These are phyloP conservation scores for Agaricus sinodeliciosus DNA, from an alignment of 768 basidiomycete species.

Conservation along the genomic window DNA sequence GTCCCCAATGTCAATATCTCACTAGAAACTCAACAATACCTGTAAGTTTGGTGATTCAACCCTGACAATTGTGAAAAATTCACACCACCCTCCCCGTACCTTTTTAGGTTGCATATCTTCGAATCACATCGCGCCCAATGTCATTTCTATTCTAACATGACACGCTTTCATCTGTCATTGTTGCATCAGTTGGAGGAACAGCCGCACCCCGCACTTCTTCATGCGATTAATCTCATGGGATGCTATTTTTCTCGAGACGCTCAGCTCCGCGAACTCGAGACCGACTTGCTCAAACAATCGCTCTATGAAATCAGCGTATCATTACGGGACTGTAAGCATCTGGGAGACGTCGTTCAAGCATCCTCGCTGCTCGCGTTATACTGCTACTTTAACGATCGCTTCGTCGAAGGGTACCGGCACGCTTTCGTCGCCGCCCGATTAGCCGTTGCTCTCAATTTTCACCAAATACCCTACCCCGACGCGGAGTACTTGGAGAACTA, in stretches of 20 bases:
- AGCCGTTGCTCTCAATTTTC: slow-evolving; percentile 52
- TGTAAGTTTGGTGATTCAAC: slow-evolving; percentile 22
- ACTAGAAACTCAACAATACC: slow-evolving; percentile 26
- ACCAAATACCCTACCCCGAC: slow-evolving; percentile 36
- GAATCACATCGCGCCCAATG: slow-evolving; percentile 53
- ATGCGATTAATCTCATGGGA: slow-evolving; percentile 55
- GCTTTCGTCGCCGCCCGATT: slow-evolving; percentile 55
- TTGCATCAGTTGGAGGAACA: slow-evolving; percentile 8
- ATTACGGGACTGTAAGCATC: slow-evolving; percentile 47
- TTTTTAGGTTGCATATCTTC: slow-evolving; percentile 45
- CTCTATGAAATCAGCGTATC: slow-evolving; percentile 46
- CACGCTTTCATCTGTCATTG: slow-evolving; percentile 26
- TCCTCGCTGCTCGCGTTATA: slow-evolving; percentile 55
- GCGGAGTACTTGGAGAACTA: slow-evolving; percentile 14
- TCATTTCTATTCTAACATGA: slow-evolving; percentile 45
- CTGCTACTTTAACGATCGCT: slow-evolving; percentile 49
- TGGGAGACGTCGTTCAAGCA: slow-evolving; percentile 54
- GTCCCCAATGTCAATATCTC: slow-evolving; percentile 6
- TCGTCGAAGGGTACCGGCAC: slow-evolving; percentile 56
- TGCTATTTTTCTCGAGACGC: slow-evolving; percentile 46
- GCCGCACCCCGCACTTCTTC: slow-evolving; percentile 53
- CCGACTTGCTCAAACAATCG: slow-evolving; percentile 41
- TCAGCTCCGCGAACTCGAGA: slow-evolving; percentile 34
- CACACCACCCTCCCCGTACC: not conserved
- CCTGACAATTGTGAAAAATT: not conserved